Evolutionary conservation across 2,329 filamentous ascomycete genomes (phyloP).

Genomic region (Calonectria honghensis): DNA sequence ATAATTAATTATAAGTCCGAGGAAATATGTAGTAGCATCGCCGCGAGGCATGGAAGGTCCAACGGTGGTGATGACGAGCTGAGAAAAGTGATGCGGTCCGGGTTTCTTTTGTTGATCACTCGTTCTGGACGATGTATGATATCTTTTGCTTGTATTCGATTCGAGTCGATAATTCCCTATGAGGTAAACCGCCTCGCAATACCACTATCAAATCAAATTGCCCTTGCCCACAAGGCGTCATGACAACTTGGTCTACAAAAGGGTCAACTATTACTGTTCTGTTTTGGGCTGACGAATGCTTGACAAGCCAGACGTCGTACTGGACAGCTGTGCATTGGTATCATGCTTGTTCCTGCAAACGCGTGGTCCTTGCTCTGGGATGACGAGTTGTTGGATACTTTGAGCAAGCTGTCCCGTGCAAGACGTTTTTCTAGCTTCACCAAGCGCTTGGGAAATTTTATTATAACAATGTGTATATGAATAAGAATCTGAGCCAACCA

Average conservation of each 20-base stretch:
- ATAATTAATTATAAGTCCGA: conserved; percentile 34
- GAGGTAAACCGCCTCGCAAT: conserved; percentile 6
- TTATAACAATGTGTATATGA: background rate
- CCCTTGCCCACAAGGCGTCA: background rate
- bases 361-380: background rate
- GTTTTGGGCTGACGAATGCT: too few relatives aligned
- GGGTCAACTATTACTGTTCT: background rate
- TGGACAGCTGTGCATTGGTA: background rate
- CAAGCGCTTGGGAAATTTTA: background rate
- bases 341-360: background rate
- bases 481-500: too few relatives aligned
- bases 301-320: too few relatives aligned
- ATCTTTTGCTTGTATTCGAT: conserved; percentile 30
- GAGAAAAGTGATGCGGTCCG: conserved; percentile 11
- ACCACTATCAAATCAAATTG: background rate
- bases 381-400: background rate
- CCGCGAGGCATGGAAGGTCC: conserved; percentile 31
- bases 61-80: conserved; percentile 14
- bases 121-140: conserved; percentile 22
- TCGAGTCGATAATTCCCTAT: background rate
- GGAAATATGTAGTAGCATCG: conserved; percentile 23
- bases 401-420: background rate
- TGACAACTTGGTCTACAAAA: background rate
- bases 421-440: background rate
- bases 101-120: conserved; percentile 30